phyloP scores from a whole-genome alignment of 148 eudicot species.

The Agrostemma githago region DNA sequence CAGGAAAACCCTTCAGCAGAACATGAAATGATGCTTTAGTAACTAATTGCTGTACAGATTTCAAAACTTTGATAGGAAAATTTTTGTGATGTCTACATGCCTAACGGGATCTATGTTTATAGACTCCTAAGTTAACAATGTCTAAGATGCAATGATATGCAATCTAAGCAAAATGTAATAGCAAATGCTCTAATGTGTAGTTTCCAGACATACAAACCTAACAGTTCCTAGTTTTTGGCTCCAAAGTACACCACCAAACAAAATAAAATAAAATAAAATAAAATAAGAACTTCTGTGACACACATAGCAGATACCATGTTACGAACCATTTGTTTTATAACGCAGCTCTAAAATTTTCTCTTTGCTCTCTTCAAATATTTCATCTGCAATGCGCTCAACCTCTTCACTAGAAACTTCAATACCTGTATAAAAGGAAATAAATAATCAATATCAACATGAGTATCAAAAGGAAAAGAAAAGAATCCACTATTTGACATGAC shows the following conservation, averaged over 20 bases:
- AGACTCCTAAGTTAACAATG: background rate
- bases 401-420: conserved; percentile 76
- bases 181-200: background rate
- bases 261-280: background rate
- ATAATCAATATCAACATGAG: background rate
- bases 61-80: no score
- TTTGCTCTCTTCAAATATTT: conserved; percentile 64
- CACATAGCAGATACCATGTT: background rate
- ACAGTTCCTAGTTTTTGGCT: background rate
- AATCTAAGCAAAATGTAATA: background rate
- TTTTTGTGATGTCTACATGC: no score
- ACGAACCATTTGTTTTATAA: conserved; percentile 69
- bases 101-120: no score
- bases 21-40: no score
- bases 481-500: background rate
- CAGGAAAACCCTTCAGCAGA: no score
- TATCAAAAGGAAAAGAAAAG: background rate
- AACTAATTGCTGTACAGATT: no score
- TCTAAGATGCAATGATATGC: background rate
- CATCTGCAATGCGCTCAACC: conserved; percentile 47
- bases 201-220: no score
- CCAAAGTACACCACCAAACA: background rate
- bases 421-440: conserved; percentile 35
- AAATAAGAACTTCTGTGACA: background rate
- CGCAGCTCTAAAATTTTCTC: conserved; percentile 67